Evolutionary conservation across 129 eudicot species (phyloP).

Genomic region (Silybum marianum): DNA sequence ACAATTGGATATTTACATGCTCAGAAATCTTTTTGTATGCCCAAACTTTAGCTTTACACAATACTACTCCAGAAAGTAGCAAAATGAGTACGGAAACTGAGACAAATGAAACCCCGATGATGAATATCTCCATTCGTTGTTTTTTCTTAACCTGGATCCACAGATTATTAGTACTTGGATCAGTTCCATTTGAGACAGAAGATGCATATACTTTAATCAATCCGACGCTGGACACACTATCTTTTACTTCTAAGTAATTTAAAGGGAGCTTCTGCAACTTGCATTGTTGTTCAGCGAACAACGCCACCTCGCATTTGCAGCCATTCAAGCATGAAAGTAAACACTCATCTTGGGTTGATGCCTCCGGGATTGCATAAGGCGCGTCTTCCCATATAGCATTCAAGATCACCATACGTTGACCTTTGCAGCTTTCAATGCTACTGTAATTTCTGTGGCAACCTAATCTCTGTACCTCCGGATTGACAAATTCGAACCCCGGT

Average conservation of each 20-base stretch:
- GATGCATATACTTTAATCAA: constrained; percentile 6
- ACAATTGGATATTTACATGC: constrained; percentile 2
- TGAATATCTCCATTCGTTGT: background rate
- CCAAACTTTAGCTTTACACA: constrained; percentile 1
- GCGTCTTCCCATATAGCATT: too few species aligned
- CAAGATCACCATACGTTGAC: background rate
- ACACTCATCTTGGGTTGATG: too few species aligned
- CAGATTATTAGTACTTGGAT: background rate
- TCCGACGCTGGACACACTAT: background rate
- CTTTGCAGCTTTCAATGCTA: constrained; percentile 27
- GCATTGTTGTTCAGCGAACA: constrained; percentile 22
- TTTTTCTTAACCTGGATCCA: constrained; percentile 2
- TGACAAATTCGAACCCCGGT: constrained; percentile 23
- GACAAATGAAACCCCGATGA: constrained; percentile 23
- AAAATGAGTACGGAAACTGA: constrained; percentile 10
- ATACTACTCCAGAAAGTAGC: constrained; percentile 22
- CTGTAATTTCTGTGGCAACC: constrained; percentile 43
- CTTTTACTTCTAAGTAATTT: background rate
- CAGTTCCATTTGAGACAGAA: background rate
- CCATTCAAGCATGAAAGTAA: too few species aligned
- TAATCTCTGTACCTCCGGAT: background rate
- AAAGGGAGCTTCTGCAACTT: constrained; percentile 26
- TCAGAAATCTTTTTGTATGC: constrained; percentile 5
- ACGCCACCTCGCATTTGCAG: too few species aligned
- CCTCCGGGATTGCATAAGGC: too few species aligned